Percentiles rank a stretch among this genome's conserved stretches.
phyloP scores from a whole-genome alignment of 2,329 filamentous ascomycete genomes.

The Fusarium buxicola region DNA sequence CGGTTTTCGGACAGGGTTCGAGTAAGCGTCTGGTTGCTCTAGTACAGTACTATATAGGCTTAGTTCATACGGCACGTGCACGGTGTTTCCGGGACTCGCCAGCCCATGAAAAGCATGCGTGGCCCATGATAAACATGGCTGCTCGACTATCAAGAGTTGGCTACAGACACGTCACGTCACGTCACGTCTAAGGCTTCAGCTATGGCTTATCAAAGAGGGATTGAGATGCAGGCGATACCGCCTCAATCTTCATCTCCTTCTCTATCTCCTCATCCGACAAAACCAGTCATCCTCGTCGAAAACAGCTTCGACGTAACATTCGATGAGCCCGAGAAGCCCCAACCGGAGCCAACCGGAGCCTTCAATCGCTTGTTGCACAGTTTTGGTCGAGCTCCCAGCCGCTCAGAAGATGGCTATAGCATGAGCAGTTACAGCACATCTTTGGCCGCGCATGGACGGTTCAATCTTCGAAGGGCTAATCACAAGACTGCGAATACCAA shows the following conservation, averaged over 20 bases:
- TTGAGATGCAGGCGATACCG: slow-evolving; percentile 32
- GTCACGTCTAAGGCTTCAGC: background rate
- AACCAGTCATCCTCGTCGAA: slow-evolving; percentile 10
- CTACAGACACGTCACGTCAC: background rate
- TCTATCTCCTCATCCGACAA: no score
- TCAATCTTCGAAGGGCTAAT: slow-evolving; percentile 67
- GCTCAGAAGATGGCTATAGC: slow-evolving; percentile 20
- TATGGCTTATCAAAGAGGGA: slow-evolving; percentile 43
- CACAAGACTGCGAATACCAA: slow-evolving; percentile 81
- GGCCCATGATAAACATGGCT: background rate
- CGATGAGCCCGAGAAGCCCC: background rate
- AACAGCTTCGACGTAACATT: background rate
- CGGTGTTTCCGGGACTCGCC: slow-evolving; percentile 1
- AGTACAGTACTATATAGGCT: background rate
- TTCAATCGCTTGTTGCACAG: slow-evolving; percentile 24
- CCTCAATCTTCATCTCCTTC: background rate
- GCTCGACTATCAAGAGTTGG: background rate
- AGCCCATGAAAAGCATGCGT: background rate
- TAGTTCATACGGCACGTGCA: background rate
- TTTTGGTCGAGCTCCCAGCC: slow-evolving; percentile 30
- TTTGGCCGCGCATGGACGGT: slow-evolving; percentile 44
- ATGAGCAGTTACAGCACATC: slow-evolving; percentile 25
- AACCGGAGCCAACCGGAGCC: background rate
- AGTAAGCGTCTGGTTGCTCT: background rate
- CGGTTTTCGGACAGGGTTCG: slow-evolving; percentile 1